phyloP scores from a whole-genome alignment of 2,329 filamentous ascomycete genomes.

The Hortaea sp. region DNA sequence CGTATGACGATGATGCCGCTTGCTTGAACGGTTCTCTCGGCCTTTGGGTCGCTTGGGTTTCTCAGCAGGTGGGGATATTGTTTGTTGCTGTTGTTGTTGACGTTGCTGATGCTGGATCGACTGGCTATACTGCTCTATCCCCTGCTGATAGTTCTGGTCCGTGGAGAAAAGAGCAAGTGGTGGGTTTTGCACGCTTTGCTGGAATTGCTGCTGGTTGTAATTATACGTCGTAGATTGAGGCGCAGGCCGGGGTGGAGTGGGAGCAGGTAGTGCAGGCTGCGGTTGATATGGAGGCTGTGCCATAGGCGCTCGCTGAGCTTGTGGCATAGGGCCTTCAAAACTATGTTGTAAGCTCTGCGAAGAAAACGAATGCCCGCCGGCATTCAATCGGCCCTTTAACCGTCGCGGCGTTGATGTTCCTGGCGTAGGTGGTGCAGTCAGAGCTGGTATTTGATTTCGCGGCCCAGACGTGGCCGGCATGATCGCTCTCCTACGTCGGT shows the following conservation, averaged over 20 bases:
- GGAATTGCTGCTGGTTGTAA: neutral
- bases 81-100: slow-evolving; percentile 1
- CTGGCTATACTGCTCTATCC: neutral
- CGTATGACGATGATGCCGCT: neutral
- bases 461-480: too few relatives aligned
- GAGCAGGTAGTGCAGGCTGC: neutral
- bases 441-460: too few relatives aligned
- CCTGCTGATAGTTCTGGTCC: neutral
- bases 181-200: neutral
- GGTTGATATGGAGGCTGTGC: neutral
- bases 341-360: neutral
- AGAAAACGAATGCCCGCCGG: neutral
- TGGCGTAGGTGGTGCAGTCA: too few relatives aligned
- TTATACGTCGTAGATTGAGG: neutral
- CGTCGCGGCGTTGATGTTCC: neutral
- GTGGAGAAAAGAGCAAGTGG: neutral
- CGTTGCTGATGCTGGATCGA: neutral
- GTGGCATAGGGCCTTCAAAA: neutral
- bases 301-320: neutral
- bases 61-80: neutral
- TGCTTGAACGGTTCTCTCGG: too few relatives aligned
- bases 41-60: too few relatives aligned
- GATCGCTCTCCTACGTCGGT: neutral
- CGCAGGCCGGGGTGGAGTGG: too few relatives aligned
- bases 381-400: neutral